Evolutionary conservation across 2,329 filamentous ascomycete genomes (phyloP).

Genomic region (Cercospora janseana): DNA sequence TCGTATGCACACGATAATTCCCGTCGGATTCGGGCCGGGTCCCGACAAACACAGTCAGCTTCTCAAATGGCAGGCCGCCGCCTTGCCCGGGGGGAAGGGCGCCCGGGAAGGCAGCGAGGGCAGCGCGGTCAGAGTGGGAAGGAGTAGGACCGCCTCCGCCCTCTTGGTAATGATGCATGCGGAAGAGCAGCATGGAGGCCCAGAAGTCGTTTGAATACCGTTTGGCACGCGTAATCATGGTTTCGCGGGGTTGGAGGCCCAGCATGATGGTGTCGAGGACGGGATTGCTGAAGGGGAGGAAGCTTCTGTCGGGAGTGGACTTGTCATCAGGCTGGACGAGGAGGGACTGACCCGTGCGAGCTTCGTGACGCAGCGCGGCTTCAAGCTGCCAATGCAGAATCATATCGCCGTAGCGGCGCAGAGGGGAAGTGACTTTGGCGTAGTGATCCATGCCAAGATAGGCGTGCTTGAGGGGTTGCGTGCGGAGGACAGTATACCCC

Average conservation of each 20-base stretch:
- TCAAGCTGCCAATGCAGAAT: conserved; percentile 65
- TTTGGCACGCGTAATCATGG: conserved; percentile 44
- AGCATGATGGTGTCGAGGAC: conserved; percentile 52
- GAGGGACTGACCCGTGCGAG: conserved; percentile 45
- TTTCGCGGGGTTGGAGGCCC: conserved; percentile 46
- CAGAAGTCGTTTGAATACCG: conserved; percentile 47
- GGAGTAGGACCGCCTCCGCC: background rate
- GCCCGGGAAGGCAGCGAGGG: background rate
- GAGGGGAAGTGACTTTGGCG: conserved; percentile 59
- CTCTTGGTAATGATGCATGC: conserved; percentile 51
- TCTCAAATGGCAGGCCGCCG: conserved; percentile 26
- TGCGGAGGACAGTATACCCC: conserved; percentile 47
- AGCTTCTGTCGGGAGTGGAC: conserved; percentile 26
- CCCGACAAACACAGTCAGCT: conserved; percentile 10
- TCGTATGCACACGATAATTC: background rate
- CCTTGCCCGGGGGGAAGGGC: conserved; percentile 3
- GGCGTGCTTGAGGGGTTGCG: conserved; percentile 50
- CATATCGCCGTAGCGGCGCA: conserved; percentile 61
- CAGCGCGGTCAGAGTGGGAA: background rate
- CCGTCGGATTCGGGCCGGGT: conserved; percentile 2
- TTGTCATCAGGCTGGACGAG: conserved; percentile 31
- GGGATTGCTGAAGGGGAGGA: conserved; percentile 52
- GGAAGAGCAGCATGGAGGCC: conserved; percentile 55
- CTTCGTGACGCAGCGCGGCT: conserved; percentile 58
- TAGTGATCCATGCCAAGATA: conserved; percentile 55